Evolutionary conservation across 2,329 filamentous ascomycete genomes (phyloP).

Genomic region (Colletotrichum incanum): DNA sequence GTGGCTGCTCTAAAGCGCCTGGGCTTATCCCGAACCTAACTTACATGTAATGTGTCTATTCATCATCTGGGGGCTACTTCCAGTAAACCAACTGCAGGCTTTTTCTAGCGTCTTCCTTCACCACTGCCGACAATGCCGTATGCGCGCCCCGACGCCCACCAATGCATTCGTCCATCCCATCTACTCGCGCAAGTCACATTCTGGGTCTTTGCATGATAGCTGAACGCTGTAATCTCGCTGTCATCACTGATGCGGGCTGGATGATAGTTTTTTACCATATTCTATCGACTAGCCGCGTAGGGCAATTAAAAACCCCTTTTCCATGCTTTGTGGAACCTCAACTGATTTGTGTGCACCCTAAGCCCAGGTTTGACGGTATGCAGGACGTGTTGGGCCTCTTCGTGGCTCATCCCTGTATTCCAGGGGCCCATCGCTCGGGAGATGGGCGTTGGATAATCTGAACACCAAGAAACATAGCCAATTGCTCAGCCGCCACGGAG

Average conservation of each 20-base stretch:
- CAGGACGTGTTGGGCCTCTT: slow-evolving; percentile 4
- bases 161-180: not conserved
- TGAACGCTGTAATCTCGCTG: slow-evolving; percentile 23
- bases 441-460: not conserved
- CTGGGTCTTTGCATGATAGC: not conserved
- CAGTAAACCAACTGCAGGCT: not conserved
- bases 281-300: slow-evolving; percentile 14
- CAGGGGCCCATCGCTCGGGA: not conserved
- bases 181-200: not conserved
- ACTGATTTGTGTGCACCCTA: not conserved
- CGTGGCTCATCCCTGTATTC: not conserved
- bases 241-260: not conserved
- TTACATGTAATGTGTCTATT: slow-evolving; percentile 11
- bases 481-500: not conserved
- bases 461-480: not conserved
- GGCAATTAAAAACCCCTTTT: not conserved
- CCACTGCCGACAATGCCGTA: slow-evolving; percentile 9
- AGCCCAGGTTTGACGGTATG: too few relatives aligned
- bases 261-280: not conserved
- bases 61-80: not conserved
- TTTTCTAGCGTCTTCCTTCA: slow-evolving; percentile 18
- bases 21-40: not conserved
- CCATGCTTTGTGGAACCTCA: not conserved
- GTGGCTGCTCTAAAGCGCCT: slow-evolving; percentile 2
- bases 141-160: not conserved